These are phyloP conservation scores for Xylariaceae sp. DNA, from an alignment of 2,329 filamentous ascomycete species.

Conservation along the genomic window DNA sequence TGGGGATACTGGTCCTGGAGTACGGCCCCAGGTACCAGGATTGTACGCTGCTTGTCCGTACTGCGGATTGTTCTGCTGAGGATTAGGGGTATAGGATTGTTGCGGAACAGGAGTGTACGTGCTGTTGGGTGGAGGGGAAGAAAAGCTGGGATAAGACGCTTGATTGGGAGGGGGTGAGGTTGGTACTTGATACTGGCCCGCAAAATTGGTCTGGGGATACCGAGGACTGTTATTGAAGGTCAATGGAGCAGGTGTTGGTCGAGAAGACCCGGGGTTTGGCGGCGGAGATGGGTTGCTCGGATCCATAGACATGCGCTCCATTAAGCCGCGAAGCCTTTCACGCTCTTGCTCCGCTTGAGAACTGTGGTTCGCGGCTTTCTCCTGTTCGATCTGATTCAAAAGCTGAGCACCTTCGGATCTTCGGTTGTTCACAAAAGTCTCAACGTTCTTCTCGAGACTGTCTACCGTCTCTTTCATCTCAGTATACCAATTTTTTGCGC, in stretches of 20 bases:
- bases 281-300: slow-evolving; percentile 43
- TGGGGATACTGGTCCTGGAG: slow-evolving; percentile 50
- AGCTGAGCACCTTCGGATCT: slow-evolving; percentile 88
- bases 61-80: slow-evolving; percentile 41
- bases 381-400: slow-evolving; percentile 81
- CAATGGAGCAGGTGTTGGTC: slow-evolving; percentile 43
- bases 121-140: slow-evolving; percentile 38
- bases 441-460: slow-evolving; percentile 91
- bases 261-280: slow-evolving; percentile 37
- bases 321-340: slow-evolving; percentile 79
- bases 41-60: slow-evolving; percentile 54
- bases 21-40: slow-evolving; percentile 58
- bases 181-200: slow-evolving; percentile 59
- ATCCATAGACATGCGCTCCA: slow-evolving; percentile 96
- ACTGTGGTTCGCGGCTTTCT: slow-evolving; percentile 60
- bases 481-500: slow-evolving; percentile 88
- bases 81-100: slow-evolving; percentile 30
- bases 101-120: slow-evolving; percentile 29
- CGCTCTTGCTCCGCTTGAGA: slow-evolving; percentile 76
- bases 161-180: slow-evolving; percentile 53
- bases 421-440: slow-evolving; percentile 93
- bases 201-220: slow-evolving; percentile 54
- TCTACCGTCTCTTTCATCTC: slow-evolving; percentile 96
- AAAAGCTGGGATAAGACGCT: slow-evolving; percentile 44
- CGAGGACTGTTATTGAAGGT: slow-evolving; percentile 46